Evolutionary conservation across 148 eudicot species (phyloP).

Genomic region (Heliamphora exappendiculata): DNA sequence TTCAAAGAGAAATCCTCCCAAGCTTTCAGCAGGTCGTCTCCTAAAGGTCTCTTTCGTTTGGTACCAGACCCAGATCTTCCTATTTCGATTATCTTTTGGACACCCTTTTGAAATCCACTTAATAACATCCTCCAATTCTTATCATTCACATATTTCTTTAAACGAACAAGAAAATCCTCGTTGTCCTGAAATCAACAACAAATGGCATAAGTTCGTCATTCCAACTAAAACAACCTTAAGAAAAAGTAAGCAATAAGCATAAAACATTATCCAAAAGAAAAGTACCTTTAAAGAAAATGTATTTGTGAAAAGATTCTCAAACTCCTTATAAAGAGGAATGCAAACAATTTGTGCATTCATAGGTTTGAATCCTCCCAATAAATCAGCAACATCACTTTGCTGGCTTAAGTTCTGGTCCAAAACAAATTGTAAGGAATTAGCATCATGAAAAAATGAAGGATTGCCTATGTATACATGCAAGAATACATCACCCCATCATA

Average conservation of each 20-base stretch:
- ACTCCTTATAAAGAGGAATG: constrained; percentile 73
- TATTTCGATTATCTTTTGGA: constrained; percentile 27
- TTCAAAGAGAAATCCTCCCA: constrained; percentile 62
- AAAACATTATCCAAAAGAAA: background rate
- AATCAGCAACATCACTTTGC: constrained; percentile 94
- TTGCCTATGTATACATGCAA: background rate
- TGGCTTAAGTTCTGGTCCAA: constrained; percentile 81
- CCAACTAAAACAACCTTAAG: background rate
- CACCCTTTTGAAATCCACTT: constrained; percentile 43
- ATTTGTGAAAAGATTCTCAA: constrained; percentile 44
- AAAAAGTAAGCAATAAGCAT: background rate
- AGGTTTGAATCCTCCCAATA: constrained; percentile 90
- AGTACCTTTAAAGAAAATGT: constrained; percentile 64
- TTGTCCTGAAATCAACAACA: constrained; percentile 38
- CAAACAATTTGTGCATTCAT: constrained; percentile 68
- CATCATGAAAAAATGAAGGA: background rate
- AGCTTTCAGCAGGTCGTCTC: constrained; percentile 30
- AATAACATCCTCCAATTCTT: constrained; percentile 68
- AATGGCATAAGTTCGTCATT: constrained; percentile 6
- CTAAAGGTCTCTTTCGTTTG: constrained; percentile 64
- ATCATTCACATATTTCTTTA: constrained; percentile 34
- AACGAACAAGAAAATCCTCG: constrained; percentile 30
- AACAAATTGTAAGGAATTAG: constrained; percentile 6
- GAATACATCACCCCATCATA: background rate
- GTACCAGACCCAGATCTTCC: constrained; percentile 37